Conservation (phyloP, 2,329 filamentous ascomycete genomes). For the Cladosporium sp. region DNA sequence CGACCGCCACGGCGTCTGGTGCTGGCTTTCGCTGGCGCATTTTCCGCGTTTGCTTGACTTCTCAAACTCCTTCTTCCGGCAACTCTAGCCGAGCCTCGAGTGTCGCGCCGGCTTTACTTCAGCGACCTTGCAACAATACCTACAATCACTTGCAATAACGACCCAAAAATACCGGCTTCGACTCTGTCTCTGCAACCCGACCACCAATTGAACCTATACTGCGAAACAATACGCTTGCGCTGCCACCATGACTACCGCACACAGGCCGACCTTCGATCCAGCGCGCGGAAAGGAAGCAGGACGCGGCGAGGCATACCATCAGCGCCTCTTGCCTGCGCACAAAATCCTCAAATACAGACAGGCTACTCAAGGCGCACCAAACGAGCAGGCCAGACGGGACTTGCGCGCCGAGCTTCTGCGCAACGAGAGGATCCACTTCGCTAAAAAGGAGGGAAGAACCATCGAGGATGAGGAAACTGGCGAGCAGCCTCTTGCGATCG, state of each 20-base stretch:
- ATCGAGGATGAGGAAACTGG: conserved; percentile 36
- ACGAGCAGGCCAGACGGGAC: conserved; percentile 68
- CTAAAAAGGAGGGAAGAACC: conserved; percentile 69
- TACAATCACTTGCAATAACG: no score
- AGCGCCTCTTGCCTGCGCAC: conserved; percentile 89
- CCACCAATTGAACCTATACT: background rate
- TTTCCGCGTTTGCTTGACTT: conserved; percentile 7
- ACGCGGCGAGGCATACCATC: conserved; percentile 90
- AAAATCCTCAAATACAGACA: conserved; percentile 87
- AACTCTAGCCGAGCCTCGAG: background rate
- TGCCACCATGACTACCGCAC: conserved; percentile 50
- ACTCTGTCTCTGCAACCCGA: background rate
- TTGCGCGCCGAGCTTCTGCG: conserved; percentile 84
- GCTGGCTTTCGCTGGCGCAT: conserved; percentile 4
- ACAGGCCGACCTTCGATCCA: conserved; percentile 93
- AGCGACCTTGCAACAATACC: background rate
- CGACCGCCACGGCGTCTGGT: background rate
- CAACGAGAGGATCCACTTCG: conserved; percentile 82
- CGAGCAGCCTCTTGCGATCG: conserved; percentile 40
- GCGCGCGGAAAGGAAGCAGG: conserved; percentile 92
- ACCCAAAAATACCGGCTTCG: background rate
- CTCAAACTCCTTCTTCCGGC: background rate
- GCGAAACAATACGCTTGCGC: background rate
- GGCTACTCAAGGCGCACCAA: conserved; percentile 83
- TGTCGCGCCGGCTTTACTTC: background rate